Evolutionary conservation across 139 green algal species (phyloP).

Genomic region (Picochlorum costavermella): DNA sequence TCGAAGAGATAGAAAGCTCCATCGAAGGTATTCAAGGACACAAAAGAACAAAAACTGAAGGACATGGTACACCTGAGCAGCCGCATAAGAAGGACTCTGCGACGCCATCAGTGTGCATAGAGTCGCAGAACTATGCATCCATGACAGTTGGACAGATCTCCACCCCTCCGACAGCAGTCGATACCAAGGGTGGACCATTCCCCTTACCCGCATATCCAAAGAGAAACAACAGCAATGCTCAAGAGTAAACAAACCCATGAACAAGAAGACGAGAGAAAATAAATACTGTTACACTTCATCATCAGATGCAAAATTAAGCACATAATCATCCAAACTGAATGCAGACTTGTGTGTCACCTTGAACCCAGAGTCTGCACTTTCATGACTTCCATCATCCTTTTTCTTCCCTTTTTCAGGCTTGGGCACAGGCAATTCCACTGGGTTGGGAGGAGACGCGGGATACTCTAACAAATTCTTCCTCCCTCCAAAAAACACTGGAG

Average conservation of each 20-base stretch:
- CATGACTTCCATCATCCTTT: conserved; percentile 5
- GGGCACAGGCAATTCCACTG: conserved; percentile 5
- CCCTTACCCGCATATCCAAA: too few species aligned
- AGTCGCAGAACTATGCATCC: too few species aligned
- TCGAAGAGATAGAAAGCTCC: background rate
- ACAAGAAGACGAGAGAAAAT: background rate
- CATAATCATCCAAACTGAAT: conserved; percentile 21
- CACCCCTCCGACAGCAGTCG: too few species aligned
- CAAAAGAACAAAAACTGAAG: background rate
- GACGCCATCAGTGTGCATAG: too few species aligned
- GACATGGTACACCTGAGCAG: background rate
- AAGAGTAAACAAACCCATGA: background rate
- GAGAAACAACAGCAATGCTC: background rate
- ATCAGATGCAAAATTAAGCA: conserved; percentile 21
- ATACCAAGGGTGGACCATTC: too few species aligned
- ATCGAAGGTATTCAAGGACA: background rate
- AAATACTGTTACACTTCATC: conserved; percentile 3
- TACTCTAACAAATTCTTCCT: conserved; percentile 7
- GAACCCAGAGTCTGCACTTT: background rate
- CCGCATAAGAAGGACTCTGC: too few species aligned
- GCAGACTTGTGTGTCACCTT: background rate
- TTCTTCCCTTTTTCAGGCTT: conserved; percentile 1
- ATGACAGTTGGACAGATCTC: too few species aligned
- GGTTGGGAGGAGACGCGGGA: conserved; percentile 2
- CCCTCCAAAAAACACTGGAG: background rate